A percentile compares a stretch with the other conserved stretches of the same genome.
These are phyloP conservation scores for Pulveroboletus sp. DNA, from an alignment of 768 basidiomycete genomes.

Conservation along the genomic window DNA sequence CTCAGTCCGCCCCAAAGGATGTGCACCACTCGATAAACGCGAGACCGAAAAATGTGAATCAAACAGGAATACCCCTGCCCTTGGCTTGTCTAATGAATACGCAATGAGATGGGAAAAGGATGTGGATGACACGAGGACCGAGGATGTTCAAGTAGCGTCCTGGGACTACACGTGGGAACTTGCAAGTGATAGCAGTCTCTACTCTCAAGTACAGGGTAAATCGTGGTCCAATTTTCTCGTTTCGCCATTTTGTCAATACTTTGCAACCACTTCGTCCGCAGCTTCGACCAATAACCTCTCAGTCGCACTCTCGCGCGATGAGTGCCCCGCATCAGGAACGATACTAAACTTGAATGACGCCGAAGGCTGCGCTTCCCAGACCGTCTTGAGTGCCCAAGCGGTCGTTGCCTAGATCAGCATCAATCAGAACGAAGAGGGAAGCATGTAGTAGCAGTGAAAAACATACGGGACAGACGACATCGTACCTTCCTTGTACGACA, in stretches of 20 bases:
- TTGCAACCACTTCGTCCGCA: constrained; percentile 25
- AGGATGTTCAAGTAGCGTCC: too few relatives aligned
- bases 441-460: not conserved
- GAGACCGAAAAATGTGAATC: not conserved
- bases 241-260: constrained; percentile 9
- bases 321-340: constrained; percentile 86
- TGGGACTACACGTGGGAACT: not conserved
- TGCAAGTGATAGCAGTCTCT: not conserved
- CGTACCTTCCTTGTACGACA: constrained; percentile 84
- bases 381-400: constrained; percentile 76
- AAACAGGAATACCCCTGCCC: not conserved
- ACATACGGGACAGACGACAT: constrained; percentile 79
- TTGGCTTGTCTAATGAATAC: not conserved
- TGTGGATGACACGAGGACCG: not conserved
- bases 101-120: constrained; percentile 6
- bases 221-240: not conserved
- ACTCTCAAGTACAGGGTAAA: not conserved
- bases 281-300: constrained; percentile 67
- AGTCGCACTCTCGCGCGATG: constrained; percentile 68
- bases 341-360: constrained; percentile 44
- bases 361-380: constrained; percentile 68
- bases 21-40: constrained; percentile 46
- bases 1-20: constrained; percentile 66
- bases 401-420: constrained; percentile 58
- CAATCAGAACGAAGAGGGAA: not conserved